phyloP scores from a whole-genome alignment of 2,329 filamentous ascomycete genomes.

The Didymellaceae sp. region DNA sequence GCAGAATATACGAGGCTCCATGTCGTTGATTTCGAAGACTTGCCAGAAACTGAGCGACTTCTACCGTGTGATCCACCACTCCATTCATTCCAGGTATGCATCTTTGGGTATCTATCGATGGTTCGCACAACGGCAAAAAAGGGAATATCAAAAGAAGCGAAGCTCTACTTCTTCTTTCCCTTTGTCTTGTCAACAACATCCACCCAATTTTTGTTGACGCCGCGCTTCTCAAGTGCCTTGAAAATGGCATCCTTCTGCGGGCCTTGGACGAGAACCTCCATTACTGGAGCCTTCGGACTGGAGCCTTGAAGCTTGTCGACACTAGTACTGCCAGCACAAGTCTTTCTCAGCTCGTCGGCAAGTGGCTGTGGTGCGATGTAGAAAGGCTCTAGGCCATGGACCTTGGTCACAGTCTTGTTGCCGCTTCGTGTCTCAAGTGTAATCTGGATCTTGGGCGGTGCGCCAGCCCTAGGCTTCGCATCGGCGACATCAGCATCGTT shows the following conservation, averaged over 20 bases:
- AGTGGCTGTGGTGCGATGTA: slow-evolving; percentile 65
- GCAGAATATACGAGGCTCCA: too few species aligned
- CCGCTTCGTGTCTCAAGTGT: slow-evolving; percentile 69
- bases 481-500: slow-evolving; percentile 51
- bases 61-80: too few species aligned
- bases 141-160: too few species aligned
- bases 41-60: too few species aligned
- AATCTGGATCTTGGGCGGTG: slow-evolving; percentile 65
- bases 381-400: slow-evolving; percentile 67
- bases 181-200: slow-evolving; percentile 73
- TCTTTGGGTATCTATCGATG: too few species aligned
- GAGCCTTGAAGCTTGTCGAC: slow-evolving; percentile 66
- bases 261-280: slow-evolving; percentile 73
- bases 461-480: slow-evolving; percentile 66
- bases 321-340: slow-evolving; percentile 71
- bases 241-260: slow-evolving; percentile 68
- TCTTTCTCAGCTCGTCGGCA: slow-evolving; percentile 70
- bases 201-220: slow-evolving; percentile 65
- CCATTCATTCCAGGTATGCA: too few species aligned
- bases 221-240: slow-evolving; percentile 65
- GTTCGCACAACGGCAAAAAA: too few species aligned
- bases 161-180: slow-evolving; percentile 60
- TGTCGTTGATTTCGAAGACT: too few species aligned
- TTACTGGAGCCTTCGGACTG: slow-evolving; percentile 65
- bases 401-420: slow-evolving; percentile 69